These are phyloP conservation scores for Solidago caesia DNA, from an alignment of 129 eudicot genomes.

Conservation along the genomic window DNA sequence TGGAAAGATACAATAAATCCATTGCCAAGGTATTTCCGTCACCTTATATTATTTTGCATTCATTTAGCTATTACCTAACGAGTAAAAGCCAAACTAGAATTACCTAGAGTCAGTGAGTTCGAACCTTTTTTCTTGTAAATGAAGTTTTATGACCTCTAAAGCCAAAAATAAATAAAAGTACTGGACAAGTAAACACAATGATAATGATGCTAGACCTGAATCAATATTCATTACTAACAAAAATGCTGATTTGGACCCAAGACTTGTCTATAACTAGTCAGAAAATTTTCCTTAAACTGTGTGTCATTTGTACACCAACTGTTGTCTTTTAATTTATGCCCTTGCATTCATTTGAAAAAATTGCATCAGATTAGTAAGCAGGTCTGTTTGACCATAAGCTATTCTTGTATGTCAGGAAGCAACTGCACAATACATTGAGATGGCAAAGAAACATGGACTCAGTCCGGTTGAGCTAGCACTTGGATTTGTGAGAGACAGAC, in stretches of 20 bases:
- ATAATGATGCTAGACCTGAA: neutral
- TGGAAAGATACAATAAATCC: conserved; percentile 88
- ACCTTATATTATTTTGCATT: neutral
- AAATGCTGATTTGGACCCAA: neutral
- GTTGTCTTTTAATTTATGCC: neutral
- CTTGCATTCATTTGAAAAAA: neutral
- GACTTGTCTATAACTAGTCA: neutral
- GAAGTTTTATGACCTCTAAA: neutral
- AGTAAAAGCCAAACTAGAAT: neutral
- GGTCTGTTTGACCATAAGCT: neutral
- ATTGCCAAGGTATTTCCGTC: conserved; percentile 47
- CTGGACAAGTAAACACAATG: neutral
- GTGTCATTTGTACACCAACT: neutral
- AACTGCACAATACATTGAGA: conserved; percentile 54
- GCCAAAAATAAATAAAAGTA: neutral
- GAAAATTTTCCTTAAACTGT: neutral
- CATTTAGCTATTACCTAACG: neutral
- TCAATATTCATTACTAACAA: neutral
- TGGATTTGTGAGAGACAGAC: conserved; percentile 75
- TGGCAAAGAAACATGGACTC: conserved; percentile 83
- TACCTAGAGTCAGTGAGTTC: neutral
- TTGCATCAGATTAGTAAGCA: neutral
- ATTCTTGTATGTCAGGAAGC: conserved; percentile 54
- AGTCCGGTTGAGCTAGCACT: conserved; percentile 82
- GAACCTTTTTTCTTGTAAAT: no score